Conservation (phyloP, 1,139 yeast genomes). For the Yamadazyma mexicana region DNA sequence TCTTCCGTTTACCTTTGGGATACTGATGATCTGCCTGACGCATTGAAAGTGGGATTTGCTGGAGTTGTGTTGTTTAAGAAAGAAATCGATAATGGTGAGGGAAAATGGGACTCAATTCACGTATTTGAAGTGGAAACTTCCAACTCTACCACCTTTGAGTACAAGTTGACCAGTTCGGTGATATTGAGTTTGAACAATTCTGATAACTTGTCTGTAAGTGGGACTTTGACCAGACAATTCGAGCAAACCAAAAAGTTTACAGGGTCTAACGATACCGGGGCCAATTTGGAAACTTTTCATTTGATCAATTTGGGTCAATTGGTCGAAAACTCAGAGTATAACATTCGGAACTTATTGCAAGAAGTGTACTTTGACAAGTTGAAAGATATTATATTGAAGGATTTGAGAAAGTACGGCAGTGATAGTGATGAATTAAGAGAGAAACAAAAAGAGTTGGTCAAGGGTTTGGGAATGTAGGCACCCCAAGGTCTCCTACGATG, state of each 20-base stretch:
- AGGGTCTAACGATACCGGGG: constrained; percentile 30
- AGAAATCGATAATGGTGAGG: constrained; percentile 50
- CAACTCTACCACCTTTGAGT: constrained; percentile 49
- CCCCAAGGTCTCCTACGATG: too few species aligned
- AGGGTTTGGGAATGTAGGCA: constrained; percentile 31
- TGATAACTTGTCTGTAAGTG: constrained; percentile 59
- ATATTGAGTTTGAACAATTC: constrained; percentile 62
- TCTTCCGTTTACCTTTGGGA: constrained; percentile 96
- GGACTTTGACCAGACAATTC: constrained; percentile 82
- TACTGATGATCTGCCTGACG: constrained; percentile 40
- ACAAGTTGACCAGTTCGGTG: constrained; percentile 84
- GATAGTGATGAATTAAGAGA: constrained; percentile 33
- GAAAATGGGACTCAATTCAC: constrained; percentile 90
- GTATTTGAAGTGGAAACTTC: constrained; percentile 74
- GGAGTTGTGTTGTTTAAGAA: constrained; percentile 90
- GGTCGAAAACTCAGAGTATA: constrained; percentile 86
- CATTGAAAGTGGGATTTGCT: constrained; percentile 60
- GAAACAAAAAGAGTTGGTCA: constrained; percentile 51
- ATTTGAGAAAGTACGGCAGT: constrained; percentile 57
- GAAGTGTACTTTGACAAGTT: constrained; percentile 96
- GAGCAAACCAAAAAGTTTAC: constrained; percentile 47
- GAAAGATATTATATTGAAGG: constrained; percentile 71
- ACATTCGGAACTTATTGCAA: constrained; percentile 81
- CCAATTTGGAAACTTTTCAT: constrained; percentile 59
- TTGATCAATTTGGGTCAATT: constrained; percentile 82